Base-by-base conservation (phyloP, 73 alveolate genomes). In the Paramecium sonneborni region DNA sequence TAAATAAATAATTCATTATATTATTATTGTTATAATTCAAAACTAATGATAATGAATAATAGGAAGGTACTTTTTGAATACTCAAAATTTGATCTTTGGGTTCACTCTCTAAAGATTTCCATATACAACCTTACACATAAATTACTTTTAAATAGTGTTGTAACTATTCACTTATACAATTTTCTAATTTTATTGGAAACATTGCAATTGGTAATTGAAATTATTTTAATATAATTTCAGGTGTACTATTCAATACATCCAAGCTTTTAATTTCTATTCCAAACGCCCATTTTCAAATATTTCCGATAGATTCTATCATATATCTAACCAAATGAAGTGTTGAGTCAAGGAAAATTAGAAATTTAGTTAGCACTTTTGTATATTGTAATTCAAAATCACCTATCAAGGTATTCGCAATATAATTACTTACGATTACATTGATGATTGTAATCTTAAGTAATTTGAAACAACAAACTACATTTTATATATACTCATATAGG, bases 191-290 rank as follows among this genome's bases (percentile, higher is more conserved):
- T 74, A 34, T 24, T 74, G 37, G 87, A 74, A 39, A 74, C 87
- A 14, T 12, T 74, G 20, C 58, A 74, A 74, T 32, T 74, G 87
- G 87, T 74, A 74, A 28, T 32, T 24, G 6, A 20, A 34, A 30
- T 34, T 21, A 67, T 74, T 12, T 62, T 14, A 26, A 11, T 2
- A 15, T 21, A 26, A 24, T 69, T 74, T 74, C 26, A 74, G 87
- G 44, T 35, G 8, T 74, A 74, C 57, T 74, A 37, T 39, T 37
- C 58, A 10, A 74, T 74, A 37, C 87, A 74, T 39, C 87, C 87
- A 14, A 28, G 58, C 20, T 74, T 74, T 32, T 2, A 20, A 28
- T 74, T 74, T 11, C 56, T 39, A 2, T 74, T 74, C 35, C 44
- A 34, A 39, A 74, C 32, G 0, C 56, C 32, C 57, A 23, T 37